A percentile compares a stretch with the other conserved stretches of the same genome.
phyloP scores from a whole-genome alignment of 2,329 filamentous ascomycete genomes.

The Fusarium sp. region DNA sequence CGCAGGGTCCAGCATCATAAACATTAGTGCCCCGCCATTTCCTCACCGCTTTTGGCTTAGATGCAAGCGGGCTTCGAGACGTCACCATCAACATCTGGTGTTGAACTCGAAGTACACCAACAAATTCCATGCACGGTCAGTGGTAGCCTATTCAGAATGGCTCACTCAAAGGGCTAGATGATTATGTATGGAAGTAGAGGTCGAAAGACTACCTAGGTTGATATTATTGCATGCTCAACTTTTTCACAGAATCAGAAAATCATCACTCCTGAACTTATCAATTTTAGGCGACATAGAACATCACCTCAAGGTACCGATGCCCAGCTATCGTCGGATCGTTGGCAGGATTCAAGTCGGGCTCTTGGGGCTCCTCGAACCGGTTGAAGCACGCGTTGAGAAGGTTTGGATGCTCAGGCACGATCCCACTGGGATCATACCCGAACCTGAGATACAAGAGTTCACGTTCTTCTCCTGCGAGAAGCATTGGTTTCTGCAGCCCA shows the following conservation, averaged over 20 bases:
- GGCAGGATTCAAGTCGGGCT: neutral
- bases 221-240: no score
- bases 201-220: no score
- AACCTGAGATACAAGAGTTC: neutral
- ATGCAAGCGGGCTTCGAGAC: constrained; percentile 3
- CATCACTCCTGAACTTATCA: no score
- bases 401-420: neutral
- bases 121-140: neutral
- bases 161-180: no score
- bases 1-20: constrained; percentile 40
- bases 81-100: constrained; percentile 4
- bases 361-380: neutral
- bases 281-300: no score
- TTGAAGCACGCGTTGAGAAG: neutral
- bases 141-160: no score
- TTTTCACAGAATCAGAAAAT: no score
- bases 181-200: no score
- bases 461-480: neutral
- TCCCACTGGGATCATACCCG: neutral
- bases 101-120: neutral
- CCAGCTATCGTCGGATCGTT: neutral
- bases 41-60: constrained; percentile 41
- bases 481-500: neutral
- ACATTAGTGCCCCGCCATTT: constrained; percentile 23
- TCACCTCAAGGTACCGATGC: neutral